Evolutionary conservation across 257 asterid species (phyloP).

Genomic region (Ehretia macrophylla): DNA sequence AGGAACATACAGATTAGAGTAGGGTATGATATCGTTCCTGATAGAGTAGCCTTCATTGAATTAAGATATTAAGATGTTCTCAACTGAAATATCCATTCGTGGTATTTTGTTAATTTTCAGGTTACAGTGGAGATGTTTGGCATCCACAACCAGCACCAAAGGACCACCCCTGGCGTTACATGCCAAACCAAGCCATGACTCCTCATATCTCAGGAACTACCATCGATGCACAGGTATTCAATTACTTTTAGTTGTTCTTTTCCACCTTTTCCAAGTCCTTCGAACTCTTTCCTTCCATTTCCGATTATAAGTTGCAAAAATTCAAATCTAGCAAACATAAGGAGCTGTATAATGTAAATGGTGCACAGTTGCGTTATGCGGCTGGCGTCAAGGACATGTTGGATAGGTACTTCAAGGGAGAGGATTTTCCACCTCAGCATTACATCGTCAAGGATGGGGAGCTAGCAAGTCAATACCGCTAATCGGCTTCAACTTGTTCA

Average conservation of each 20-base stretch:
- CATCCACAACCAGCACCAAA: constrained; percentile 98
- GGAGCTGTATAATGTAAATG: not conserved
- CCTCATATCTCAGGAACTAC: constrained; percentile 98
- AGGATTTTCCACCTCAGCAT: constrained; percentile 74
- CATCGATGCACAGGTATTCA: constrained; percentile 84
- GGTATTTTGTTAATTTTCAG: constrained; percentile 23
- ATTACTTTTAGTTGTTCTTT: not conserved
- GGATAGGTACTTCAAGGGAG: constrained; percentile 89
- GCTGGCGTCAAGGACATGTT: constrained; percentile 96
- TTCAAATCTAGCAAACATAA: not conserved
- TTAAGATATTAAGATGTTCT: too few species aligned
- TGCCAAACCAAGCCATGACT: constrained; percentile 99
- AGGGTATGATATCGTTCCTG: too few species aligned
- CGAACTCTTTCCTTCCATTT: not conserved
- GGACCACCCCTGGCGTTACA: constrained; percentile 99
- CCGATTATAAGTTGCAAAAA: not conserved
- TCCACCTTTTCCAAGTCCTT: not conserved
- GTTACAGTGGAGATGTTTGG: constrained; percentile 99
- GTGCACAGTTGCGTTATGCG: constrained; percentile 86
- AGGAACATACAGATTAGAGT: too few species aligned
- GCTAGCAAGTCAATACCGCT: constrained; percentile 85
- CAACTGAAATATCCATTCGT: too few species aligned
- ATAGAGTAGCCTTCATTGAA: too few species aligned
- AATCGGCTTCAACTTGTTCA: constrained; percentile 17
- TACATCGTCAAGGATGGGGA: constrained; percentile 99